Evolutionary conservation across 1,284 basidiomycete species (phyloP), one percentile per base, ranked within the genome.

Genomic region (Ceratobasidium sp.): DNA sequence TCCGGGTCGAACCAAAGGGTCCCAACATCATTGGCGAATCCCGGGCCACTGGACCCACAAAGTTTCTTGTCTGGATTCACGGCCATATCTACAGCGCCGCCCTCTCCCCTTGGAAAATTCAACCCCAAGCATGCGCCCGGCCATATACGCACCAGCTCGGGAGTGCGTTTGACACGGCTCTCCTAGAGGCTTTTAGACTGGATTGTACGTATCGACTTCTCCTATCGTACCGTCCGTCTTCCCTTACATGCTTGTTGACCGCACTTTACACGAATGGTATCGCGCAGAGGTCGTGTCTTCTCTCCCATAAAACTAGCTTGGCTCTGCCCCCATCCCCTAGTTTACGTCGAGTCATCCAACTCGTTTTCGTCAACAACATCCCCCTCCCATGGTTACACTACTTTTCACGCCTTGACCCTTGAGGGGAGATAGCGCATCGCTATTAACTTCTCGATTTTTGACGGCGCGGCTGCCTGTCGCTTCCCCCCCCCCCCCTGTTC

Each of bases 111-210:
- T 74, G 30, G 44, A 59, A 30, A 30, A 30, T 30, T 30, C 27
- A 30, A 30, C 50, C 59, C 46, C 27, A 35, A 74, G 18, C 59
- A 48, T 33, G 71, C n/a, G 60, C 60, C n/a, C 23, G 57, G 30
- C 59, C 71, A 35, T n/a, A 2, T 12, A 30, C 30, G 18, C 35
- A 48, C 14, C 16, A n/a, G 27, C 23, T 84, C 6, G 85, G 84
- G 5, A 62, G 35, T 44, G 48, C n/a, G n/a, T 69, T 50, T 8
- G 67, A 69, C 23, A n/a, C 27, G 12, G 67, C 50, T 20, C 48
- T 69, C 30, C 20, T 52, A 16, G 35, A 69, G 33, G 20, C 14
- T 18, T 38, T 52, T 18, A 38, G 35, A 6, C 35, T 60, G 5
- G 5, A 30, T 14, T 4, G 27, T 33, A 65, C 85, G 82, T 73